Conservation (phyloP, 257 asterid species). For the Solanum microdontum region DNA sequence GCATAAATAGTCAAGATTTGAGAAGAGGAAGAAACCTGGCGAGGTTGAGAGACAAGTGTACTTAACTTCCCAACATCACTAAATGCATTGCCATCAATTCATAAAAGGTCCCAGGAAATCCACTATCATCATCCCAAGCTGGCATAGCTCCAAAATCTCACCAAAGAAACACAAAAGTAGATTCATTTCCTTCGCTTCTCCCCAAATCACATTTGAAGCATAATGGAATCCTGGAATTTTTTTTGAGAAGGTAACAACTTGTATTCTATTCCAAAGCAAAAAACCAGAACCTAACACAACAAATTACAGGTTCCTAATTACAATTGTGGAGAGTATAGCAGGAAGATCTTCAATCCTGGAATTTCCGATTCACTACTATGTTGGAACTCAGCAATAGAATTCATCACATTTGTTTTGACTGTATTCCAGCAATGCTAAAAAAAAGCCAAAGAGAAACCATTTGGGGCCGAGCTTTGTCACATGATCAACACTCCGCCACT, state of each 20-base stretch:
- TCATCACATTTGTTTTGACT: not conserved
- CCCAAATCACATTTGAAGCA: not conserved
- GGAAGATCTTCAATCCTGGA: too few species aligned
- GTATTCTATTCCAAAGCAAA: too few species aligned
- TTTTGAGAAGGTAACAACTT: too few species aligned
- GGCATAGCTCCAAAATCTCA: slow-evolving; percentile 29
- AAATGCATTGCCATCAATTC: slow-evolving; percentile 31
- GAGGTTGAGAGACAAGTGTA: slow-evolving; percentile 82
- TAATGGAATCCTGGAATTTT: not conserved
- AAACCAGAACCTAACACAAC: too few species aligned
- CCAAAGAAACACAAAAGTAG: not conserved
- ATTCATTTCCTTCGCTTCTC: not conserved
- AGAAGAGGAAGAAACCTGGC: slow-evolving; percentile 49
- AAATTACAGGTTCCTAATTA: too few species aligned
- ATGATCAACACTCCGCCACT: not conserved
- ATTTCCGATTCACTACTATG: not conserved
- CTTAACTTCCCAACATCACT: slow-evolving; percentile 47
- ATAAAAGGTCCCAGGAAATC: slow-evolving; percentile 41
- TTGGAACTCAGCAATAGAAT: not conserved
- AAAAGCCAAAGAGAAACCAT: not conserved
- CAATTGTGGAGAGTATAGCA: too few species aligned
- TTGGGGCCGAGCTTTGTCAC: not conserved
- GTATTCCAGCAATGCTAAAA: not conserved
- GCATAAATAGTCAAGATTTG: not conserved
- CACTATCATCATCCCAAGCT: slow-evolving; percentile 63